Base-by-base conservation (phyloP, 345 rosid genomes). In the Conringia planisiliqua region DNA sequence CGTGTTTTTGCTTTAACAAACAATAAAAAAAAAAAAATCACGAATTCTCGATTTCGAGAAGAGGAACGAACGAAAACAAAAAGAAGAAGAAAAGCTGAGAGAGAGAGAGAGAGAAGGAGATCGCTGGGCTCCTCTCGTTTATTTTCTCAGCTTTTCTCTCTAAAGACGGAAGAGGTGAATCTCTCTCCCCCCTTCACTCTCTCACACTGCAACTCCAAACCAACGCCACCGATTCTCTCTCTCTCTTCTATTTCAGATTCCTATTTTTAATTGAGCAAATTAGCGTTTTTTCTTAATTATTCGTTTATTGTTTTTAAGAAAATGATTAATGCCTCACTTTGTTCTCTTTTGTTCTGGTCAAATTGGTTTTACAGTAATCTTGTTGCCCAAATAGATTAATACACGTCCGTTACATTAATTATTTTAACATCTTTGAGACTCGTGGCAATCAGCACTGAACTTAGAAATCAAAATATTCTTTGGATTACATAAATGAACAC, bases 201-300 rank as follows among this genome's bases (percentile, higher is more conserved):
- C 70, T 62, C 74, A 18, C 29, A 30, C 79, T 68, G 74, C 63
- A 51, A 75, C 74, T 51, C 79, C 32, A 68, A 29, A 39, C 73
- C 73, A 39, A 68, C 68, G 33, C 36, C 73, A 59, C 36, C 68
- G 13, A 60, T 58, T 51, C 3, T 55, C 51, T 39, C 20, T 50
- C 6, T 57, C 66, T 42, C 43, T 22, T n/a, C n/a, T 22, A 46
- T 36, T 60, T 71, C 50, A 61, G 6, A 51, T 36, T 39, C 71
- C 57, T 54, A 63, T 63, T 73, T 64, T 64, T 55, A 54, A 13
- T 62, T 55, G 42, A 2, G 35, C 10, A 17, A 24, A 48, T 61
- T 50, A 20, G 4, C 8, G 24, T 5, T 46, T n/a, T 47, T 17
- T 59, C 4, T 29, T 10, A 14, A 20, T 17, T 40, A 5, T 1